Percentiles rank a stretch among this genome's conserved stretches.
Evolutionary conservation across 2,329 filamentous ascomycete species (phyloP).

Genomic region (Penicillium hordei): DNA sequence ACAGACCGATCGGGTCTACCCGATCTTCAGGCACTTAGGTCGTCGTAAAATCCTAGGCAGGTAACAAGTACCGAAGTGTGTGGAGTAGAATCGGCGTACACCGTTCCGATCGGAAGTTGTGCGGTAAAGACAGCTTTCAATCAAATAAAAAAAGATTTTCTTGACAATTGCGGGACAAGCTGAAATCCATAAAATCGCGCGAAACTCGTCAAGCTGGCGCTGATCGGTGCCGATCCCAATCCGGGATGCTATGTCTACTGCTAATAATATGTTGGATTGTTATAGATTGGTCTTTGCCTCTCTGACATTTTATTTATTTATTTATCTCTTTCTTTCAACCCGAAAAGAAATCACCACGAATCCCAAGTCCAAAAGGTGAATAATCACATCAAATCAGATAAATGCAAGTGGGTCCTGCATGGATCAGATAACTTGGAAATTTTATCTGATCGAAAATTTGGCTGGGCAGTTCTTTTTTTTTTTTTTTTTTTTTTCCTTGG

Average conservation of each 20-base stretch:
- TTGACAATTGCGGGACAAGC: conserved; percentile 1
- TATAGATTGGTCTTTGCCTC: background rate
- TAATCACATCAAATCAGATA: conserved; percentile 10
- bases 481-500: no score
- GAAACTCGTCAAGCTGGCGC: background rate
- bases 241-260: background rate
- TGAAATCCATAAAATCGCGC: background rate
- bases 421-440: conserved; percentile 22
- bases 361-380: background rate
- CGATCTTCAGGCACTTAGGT: background rate
- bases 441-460: conserved; percentile 19
- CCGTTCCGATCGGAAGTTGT: background rate
- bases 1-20: background rate
- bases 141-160: background rate
- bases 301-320: no score
- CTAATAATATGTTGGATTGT: background rate
- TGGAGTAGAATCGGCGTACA: background rate
- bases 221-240: conserved; percentile 2
- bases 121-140: background rate
- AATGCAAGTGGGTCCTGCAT: conserved; percentile 10
- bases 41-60: background rate
- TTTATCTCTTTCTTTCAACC: background rate
- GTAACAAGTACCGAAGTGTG: background rate
- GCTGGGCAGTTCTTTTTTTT: background rate
- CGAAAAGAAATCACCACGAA: background rate